phyloP scores from a whole-genome alignment of 257 asterid genomes.

The Capsicum pubescens region DNA sequence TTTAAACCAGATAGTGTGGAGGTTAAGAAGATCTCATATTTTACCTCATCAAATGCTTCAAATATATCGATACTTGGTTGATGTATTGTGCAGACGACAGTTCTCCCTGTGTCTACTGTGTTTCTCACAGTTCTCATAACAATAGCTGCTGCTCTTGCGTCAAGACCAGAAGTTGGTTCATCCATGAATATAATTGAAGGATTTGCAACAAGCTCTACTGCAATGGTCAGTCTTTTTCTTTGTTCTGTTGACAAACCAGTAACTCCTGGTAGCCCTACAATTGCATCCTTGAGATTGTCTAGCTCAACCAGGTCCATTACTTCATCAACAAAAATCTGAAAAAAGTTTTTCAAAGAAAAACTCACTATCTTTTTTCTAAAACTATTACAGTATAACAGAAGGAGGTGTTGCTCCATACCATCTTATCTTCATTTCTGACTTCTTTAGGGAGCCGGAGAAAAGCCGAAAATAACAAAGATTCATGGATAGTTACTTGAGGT shows the following conservation, averaged over 20 bases:
- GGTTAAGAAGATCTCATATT: conserved; percentile 16
- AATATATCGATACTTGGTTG: conserved; percentile 75
- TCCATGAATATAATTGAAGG: conserved; percentile 81
- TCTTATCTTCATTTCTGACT: conserved; percentile 53
- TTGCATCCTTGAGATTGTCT: conserved; percentile 53
- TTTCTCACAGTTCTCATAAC: conserved; percentile 78
- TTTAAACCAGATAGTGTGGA: not conserved
- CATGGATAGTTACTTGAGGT: conserved; percentile 69
- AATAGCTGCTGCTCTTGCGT: conserved; percentile 78
- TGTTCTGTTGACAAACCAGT: conserved; percentile 70
- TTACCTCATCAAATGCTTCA: conserved; percentile 77
- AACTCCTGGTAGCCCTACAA: conserved; percentile 68
- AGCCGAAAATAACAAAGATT: conserved; percentile 67
- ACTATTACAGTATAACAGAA: not conserved
- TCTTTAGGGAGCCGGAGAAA: conserved; percentile 61
- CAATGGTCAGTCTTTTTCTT: conserved; percentile 69
- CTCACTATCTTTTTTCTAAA: not conserved
- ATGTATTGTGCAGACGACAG: conserved; percentile 76
- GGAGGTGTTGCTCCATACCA: conserved; percentile 39
- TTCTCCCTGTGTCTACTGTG: conserved; percentile 78
- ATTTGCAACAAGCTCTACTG: conserved; percentile 72
- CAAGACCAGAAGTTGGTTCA: conserved; percentile 77
- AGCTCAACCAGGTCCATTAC: conserved; percentile 70
- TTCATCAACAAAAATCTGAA: conserved; percentile 62
- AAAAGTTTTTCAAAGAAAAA: conserved; percentile 7